These are phyloP conservation scores for Alternaria sp. DNA, from an alignment of 2,329 filamentous ascomycete species.

Conservation along the genomic window DNA sequence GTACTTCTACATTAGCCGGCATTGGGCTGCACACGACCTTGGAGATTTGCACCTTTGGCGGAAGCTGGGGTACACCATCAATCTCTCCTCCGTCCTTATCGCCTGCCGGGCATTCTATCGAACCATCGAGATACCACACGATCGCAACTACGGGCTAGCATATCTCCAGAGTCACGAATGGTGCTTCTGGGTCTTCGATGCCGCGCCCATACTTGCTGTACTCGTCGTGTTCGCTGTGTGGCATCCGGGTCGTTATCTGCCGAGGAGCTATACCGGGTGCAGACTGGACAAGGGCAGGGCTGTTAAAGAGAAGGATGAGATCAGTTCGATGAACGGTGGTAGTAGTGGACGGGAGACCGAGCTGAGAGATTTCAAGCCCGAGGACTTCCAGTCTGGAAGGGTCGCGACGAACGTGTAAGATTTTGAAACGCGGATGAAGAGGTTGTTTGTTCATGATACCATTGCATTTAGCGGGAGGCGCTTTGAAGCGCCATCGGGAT, in stretches of 20 bases:
- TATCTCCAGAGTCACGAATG: slow-evolving; percentile 61
- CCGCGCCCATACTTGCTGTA: slow-evolving; percentile 56
- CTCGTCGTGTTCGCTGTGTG: slow-evolving; percentile 58
- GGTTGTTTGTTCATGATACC: slow-evolving; percentile 16
- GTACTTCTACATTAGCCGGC: slow-evolving; percentile 40
- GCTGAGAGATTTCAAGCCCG: slow-evolving; percentile 29
- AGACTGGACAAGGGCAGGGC: slow-evolving; percentile 38
- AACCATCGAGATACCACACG: slow-evolving; percentile 60
- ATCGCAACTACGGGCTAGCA: slow-evolving; percentile 51
- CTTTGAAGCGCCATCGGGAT: slow-evolving; percentile 8
- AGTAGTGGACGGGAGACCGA: slow-evolving; percentile 9
- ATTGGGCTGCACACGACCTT: slow-evolving; percentile 40
- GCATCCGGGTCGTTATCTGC: slow-evolving; percentile 52
- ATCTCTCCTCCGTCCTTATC: slow-evolving; percentile 37
- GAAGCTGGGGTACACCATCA: slow-evolving; percentile 43
- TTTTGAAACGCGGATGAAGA: neutral
- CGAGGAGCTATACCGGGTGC: slow-evolving; percentile 38
- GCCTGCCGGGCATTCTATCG: slow-evolving; percentile 61
- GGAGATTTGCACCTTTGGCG: slow-evolving; percentile 47
- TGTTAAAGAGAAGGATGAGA: slow-evolving; percentile 43
- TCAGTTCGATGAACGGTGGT: slow-evolving; percentile 22
- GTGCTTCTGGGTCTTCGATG: slow-evolving; percentile 61
- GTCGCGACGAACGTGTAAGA: slow-evolving; percentile 7
- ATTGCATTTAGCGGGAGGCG: slow-evolving; percentile 23
- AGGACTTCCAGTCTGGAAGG: slow-evolving; percentile 27